These are phyloP conservation scores for Hymenochaete sp. DNA, from an alignment of 1,284 basidiomycete genomes.

Conservation along the genomic window DNA sequence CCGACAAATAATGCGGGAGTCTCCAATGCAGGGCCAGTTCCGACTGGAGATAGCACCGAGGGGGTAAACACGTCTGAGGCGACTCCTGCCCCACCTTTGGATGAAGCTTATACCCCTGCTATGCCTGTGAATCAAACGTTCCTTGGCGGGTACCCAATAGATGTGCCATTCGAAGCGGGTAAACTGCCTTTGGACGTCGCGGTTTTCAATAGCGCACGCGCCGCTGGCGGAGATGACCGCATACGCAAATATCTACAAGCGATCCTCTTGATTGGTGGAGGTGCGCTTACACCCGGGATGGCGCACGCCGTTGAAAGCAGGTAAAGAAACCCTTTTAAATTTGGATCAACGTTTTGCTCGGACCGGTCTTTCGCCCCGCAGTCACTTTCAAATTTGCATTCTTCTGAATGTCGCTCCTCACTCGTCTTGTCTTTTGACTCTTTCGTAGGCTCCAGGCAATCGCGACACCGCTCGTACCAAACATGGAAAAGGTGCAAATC, in stretches of 20 bases:
- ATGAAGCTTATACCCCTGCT: not conserved
- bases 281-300: conserved; percentile 66
- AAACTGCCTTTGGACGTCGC: conserved; percentile 92
- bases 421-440: conserved; percentile 19
- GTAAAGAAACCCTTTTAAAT: too few species aligned
- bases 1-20: too few species aligned
- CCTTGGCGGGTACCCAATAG: conserved; percentile 41
- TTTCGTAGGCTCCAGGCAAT: conserved; percentile 74
- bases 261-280: conserved; percentile 84
- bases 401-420: conserved; percentile 18
- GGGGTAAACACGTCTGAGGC: too few species aligned
- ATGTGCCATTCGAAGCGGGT: conserved; percentile 77
- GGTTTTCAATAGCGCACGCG: conserved; percentile 84
- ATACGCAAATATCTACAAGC: conserved; percentile 84
- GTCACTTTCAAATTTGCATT: not conserved
- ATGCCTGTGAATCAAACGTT: conserved; percentile 17
- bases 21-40: not conserved
- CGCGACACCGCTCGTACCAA: conserved; percentile 69
- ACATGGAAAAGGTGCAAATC: conserved; percentile 79
- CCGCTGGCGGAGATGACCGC: conserved; percentile 81
- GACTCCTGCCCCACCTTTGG: too few species aligned
- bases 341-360: conserved; percentile 20
- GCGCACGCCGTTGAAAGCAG: conserved; percentile 72
- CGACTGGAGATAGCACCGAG: not conserved
- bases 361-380: not conserved